A percentile compares a stretch with the other conserved stretches of the same genome.
These are phyloP conservation scores for Gossypium thurberi DNA, from an alignment of 345 rosid genomes.

Conservation along the genomic window DNA sequence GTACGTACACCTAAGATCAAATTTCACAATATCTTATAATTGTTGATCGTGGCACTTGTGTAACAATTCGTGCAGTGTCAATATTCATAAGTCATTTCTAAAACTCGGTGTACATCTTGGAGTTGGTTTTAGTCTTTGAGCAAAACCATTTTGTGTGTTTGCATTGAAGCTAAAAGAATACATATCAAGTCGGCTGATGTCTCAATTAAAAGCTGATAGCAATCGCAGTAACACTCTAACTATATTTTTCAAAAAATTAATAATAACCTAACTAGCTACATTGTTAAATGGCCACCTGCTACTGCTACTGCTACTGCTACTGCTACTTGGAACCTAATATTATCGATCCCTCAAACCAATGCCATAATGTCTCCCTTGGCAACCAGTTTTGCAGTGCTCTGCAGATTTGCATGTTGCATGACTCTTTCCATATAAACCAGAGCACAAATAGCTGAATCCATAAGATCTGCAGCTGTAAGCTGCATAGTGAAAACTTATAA, in stretches of 20 bases:
- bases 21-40: not conserved
- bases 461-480: not conserved
- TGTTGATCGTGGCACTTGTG: not conserved
- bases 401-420: not conserved
- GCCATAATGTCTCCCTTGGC: not conserved
- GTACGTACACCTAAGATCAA: not conserved
- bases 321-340: not conserved
- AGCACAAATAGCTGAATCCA: not conserved
- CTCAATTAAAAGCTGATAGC: not conserved
- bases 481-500: not conserved
- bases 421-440: not conserved
- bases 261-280: not conserved
- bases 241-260: too few species aligned
- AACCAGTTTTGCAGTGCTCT: not conserved
- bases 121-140: too few species aligned
- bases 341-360: not conserved
- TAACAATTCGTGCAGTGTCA: not conserved
- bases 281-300: not conserved
- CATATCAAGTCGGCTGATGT: not conserved
- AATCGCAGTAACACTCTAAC: not conserved
- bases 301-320: too few species aligned
- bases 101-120: too few species aligned
- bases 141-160: too few species aligned
- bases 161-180: too few species aligned
- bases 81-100: not conserved